phyloP scores from a whole-genome alignment of 108 stramenopile genomes.

The Cyclostephanos invisitatus region DNA sequence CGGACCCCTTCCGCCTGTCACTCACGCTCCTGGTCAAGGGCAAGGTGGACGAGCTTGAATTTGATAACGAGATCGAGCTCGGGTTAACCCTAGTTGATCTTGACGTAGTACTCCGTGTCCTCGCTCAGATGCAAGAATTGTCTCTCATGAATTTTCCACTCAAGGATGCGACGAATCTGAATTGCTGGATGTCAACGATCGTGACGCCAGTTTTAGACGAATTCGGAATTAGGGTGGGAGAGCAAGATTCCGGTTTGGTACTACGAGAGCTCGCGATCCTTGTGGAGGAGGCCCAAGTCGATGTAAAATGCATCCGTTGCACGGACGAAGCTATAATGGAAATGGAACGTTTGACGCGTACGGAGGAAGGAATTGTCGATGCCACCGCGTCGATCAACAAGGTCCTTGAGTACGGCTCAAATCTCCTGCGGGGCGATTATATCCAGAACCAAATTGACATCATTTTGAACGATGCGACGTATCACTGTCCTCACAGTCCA shows the following conservation, averaged over 20 bases:
- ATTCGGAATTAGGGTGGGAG: constrained; percentile 28
- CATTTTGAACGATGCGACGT: constrained; percentile 46
- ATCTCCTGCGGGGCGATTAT: constrained; percentile 51
- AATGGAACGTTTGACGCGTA: constrained; percentile 34
- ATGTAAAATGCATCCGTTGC: constrained; percentile 52
- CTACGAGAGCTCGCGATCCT: constrained; percentile 24
- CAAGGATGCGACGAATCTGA: constrained; percentile 42
- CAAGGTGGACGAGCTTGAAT: constrained; percentile 44
- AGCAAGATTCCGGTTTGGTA: constrained; percentile 16
- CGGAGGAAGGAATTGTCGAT: constrained; percentile 34
- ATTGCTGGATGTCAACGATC: constrained; percentile 69
- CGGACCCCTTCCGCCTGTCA: constrained; percentile 41
- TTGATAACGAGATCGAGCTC: constrained; percentile 55
- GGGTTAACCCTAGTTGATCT: constrained; percentile 40
- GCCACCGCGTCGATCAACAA: constrained; percentile 41
- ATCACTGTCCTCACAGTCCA: constrained; percentile 57
- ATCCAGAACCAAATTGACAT: constrained; percentile 60
- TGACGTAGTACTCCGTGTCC: constrained; percentile 34
- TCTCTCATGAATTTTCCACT: constrained; percentile 58
- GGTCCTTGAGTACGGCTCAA: constrained; percentile 37
- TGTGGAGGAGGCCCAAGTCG: constrained; percentile 35
- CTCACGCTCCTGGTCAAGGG: constrained; percentile 32
- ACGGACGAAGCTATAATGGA: constrained; percentile 51
- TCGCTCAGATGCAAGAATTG: constrained; percentile 50
- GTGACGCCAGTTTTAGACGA: constrained; percentile 29